phyloP scores from a whole-genome alignment of 1,139 yeast genomes.

The Lodderomyces theae region DNA sequence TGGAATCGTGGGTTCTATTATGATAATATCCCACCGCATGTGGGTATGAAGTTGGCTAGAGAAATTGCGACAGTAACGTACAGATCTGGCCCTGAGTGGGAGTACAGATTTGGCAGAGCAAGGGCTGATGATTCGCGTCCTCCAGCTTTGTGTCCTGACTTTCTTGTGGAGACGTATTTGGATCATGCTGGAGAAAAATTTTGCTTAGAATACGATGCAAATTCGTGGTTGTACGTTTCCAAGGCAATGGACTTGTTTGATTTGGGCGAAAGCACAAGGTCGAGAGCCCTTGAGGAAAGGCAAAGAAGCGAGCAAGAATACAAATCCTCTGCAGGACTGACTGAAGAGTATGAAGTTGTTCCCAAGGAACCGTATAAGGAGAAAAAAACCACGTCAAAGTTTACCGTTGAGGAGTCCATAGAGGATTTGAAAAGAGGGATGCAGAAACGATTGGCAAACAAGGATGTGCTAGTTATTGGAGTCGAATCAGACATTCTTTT shows the following conservation, averaged over 20 bases:
- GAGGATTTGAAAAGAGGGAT: conserved; percentile 68
- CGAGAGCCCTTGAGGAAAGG: conserved; percentile 42
- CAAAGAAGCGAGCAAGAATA: conserved; percentile 30
- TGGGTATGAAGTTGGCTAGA: conserved; percentile 91
- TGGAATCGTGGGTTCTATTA: conserved; percentile 93
- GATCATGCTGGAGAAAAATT: conserved; percentile 96
- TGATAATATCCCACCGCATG: conserved; percentile 78
- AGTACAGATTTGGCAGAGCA: conserved; percentile 82
- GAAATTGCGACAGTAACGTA: conserved; percentile 93
- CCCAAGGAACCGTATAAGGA: conserved; percentile 60
- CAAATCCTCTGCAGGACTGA: conserved; percentile 9
- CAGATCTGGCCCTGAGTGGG: conserved; percentile 98
- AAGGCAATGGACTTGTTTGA: conserved; percentile 96
- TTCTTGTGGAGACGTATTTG: conserved; percentile 83
- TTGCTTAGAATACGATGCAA: conserved; percentile 87
- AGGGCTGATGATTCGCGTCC: conserved; percentile 75
- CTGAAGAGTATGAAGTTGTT: conserved; percentile 2
- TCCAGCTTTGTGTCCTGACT: conserved; percentile 92
- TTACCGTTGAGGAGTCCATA: conserved; percentile 54
- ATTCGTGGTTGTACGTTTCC: conserved; percentile 79
- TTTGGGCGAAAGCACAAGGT: conserved; percentile 53
- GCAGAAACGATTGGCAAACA: conserved; percentile 51
- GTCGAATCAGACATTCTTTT: conserved; percentile 88
- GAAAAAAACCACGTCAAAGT: conserved; percentile 31
- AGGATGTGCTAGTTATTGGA: conserved; percentile 75